Evolutionary conservation across 441 rosid genomes (phyloP).

Genomic region (Croton setiger): DNA sequence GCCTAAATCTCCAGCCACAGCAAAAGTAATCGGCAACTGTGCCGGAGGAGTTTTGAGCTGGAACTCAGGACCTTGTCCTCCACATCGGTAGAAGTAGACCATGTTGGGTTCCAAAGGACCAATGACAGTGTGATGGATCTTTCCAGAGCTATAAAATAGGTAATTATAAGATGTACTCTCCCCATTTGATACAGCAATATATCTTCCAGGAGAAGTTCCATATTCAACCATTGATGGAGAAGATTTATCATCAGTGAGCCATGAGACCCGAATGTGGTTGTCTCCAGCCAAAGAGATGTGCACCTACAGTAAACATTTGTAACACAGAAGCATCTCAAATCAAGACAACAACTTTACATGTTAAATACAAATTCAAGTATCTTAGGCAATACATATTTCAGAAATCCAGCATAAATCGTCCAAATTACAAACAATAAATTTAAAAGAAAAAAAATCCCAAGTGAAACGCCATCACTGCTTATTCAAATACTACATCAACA

Average conservation of each 20-base stretch:
- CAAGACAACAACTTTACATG: neutral
- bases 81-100: constrained; percentile 73
- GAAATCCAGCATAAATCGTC: neutral
- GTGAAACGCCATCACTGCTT: too few species aligned
- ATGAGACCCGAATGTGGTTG: constrained; percentile 67
- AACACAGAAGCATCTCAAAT: neutral
- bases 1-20: constrained; percentile 94
- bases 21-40: constrained; percentile 69
- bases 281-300: constrained; percentile 93
- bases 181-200: constrained; percentile 49
- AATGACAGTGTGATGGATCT: constrained; percentile 80
- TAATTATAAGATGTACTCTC: constrained; percentile 78
- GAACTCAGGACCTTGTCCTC: constrained; percentile 79
- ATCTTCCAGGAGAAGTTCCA: constrained; percentile 66
- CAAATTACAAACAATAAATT: neutral
- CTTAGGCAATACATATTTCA: neutral
- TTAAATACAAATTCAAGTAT: neutral
- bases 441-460: too few species aligned
- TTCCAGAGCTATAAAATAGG: constrained; percentile 74
- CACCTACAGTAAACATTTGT: constrained; percentile 43
- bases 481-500: neutral
- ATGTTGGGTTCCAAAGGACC: constrained; percentile 70
- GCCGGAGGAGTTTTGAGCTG: constrained; percentile 84
- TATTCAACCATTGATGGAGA: constrained; percentile 69
- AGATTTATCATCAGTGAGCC: constrained; percentile 63